Evolutionary conservation across 2,329 filamentous ascomycete genomes (phyloP), one percentile per base, ranked within the genome.

Genomic region (Colletotrichum filicis): DNA sequence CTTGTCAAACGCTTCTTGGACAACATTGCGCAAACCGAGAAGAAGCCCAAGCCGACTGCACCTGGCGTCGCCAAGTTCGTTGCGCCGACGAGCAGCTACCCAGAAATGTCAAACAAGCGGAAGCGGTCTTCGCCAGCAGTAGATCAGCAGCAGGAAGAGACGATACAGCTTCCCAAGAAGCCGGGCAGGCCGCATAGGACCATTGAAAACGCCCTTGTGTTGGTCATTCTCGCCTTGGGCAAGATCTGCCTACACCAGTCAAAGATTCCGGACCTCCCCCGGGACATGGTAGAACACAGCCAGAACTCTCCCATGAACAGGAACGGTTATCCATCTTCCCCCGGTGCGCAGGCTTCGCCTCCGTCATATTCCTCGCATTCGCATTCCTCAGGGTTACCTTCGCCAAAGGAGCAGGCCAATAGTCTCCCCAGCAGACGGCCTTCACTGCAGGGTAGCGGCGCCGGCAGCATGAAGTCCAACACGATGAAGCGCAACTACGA

Each of bases 221-320:
- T 98, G 2, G 87, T 96, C 4, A 91, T 98, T 1, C 87, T 98
- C 66, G 96, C 96, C 0, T 85, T 99, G 6, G 97, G 97, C 22
- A 95, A 95, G 78, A 93, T 98, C 14, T 96, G 94, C 77, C 80
- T 86, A 9, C 82, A 88, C 76, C 86, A 85, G 57, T 85, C 86
- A 0, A 85, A 83, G 74, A 85, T 92, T 4, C 89, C 89, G 0
- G 89, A 92, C 63, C 84, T 92, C 2, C 59, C 56, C 11, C 49
- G 56, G 3, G 68, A 71, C 42, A 5, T 14, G 5, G 87, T 93
- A 2, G 80, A 82, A 66, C 74, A 78, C 16, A 71, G 76, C 5
- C 81, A 84, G 16, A 73, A 64, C 61, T 75, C 74, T 9, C 74
- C 76, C 35, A 77, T 80, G 63, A 81, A 85, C 62, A 85, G 87